Evolutionary conservation across 2,329 filamentous ascomycete genomes (phyloP), one percentile per base, ranked within the genome.

Genomic region (Daldinia eschscholtzii): DNA sequence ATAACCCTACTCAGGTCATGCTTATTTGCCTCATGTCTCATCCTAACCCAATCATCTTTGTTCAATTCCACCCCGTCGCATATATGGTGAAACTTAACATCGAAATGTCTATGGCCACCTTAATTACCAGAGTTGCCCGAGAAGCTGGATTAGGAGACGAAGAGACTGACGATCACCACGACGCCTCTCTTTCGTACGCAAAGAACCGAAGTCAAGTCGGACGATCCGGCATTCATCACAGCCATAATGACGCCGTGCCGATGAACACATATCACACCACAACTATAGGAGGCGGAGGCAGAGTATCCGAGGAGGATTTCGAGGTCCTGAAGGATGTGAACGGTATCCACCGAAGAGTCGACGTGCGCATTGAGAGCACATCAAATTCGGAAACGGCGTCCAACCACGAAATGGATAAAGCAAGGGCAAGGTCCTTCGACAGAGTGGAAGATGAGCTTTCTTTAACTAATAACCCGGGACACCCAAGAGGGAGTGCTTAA

Each of bases 71-170:
- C 41, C 67, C 67, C 7, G 67, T 72, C 9, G 59, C 67, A 6
- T 73, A 76, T 57, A 55, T 73, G 46, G 73, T 74, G 39, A 75
- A 74, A 50, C 69, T 70, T 44, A 72, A 72, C 39, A 74, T 71
- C 55, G 73, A 74, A 56, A 72, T 73, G 65, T 63, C 72, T 18
- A 73, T 75, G 58, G 70, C 67, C 7, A 42, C 35, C 20, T 60
- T 71, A 35, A 71, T 69, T 61, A 59, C 62, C 26, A 61, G 65
- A 10, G 44, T 71, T 13, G 67, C 67, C 6, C 46, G 50, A n/a
- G 60, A 37, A 5, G 55, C 57, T 9, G 66, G 66, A 26, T 6
- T 65, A 6, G 57, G 61, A 28, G 61, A 68, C 20, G 66, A 68
- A 4, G 61, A 57, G 1, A 56, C 46, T 6, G 30, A 28, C 2